Conservation (phyloP, 768 basidiomycete species). For the Rickenella mellea region DNA sequence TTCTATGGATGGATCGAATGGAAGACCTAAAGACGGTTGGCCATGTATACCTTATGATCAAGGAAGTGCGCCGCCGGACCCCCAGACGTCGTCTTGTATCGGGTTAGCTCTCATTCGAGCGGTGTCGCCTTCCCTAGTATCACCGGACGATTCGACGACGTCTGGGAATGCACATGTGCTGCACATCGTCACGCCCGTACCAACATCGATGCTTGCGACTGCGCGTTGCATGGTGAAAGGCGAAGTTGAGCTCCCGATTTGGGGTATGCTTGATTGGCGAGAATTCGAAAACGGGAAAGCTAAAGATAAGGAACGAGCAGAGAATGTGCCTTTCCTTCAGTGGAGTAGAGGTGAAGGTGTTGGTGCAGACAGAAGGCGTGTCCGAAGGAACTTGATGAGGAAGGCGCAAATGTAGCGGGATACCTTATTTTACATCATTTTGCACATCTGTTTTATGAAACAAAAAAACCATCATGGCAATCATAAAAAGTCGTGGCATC, state of each 20-base stretch:
- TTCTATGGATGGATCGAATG: constrained; percentile 22
- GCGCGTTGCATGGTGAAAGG: constrained; percentile 60
- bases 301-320: constrained; percentile 42
- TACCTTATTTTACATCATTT: too few species aligned
- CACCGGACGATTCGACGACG: constrained; percentile 1
- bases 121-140: constrained; percentile 22
- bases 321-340: constrained; percentile 66
- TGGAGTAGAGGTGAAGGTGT: constrained; percentile 64
- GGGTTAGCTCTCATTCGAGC: constrained; percentile 74
- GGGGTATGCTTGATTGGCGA: constrained; percentile 76
- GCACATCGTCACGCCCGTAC: constrained; percentile 78
- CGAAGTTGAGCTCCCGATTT: constrained; percentile 79
- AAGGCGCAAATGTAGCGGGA: constrained; percentile 59
- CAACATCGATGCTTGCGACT: constrained; percentile 32
- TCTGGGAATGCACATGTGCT: constrained; percentile 28
- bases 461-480: too few species aligned
- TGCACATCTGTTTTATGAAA: too few species aligned
- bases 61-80: constrained; percentile 41
- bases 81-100: constrained; percentile 51
- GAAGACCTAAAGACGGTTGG: background rate
- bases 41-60: constrained; percentile 48
- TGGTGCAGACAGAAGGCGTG: constrained; percentile 62
- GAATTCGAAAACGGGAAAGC: constrained; percentile 26
- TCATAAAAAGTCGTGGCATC: too few species aligned
- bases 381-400: constrained; percentile 83